Evolutionary conservation across 345 rosid species (phyloP).

Genomic region (Ceriops zippeliana): DNA sequence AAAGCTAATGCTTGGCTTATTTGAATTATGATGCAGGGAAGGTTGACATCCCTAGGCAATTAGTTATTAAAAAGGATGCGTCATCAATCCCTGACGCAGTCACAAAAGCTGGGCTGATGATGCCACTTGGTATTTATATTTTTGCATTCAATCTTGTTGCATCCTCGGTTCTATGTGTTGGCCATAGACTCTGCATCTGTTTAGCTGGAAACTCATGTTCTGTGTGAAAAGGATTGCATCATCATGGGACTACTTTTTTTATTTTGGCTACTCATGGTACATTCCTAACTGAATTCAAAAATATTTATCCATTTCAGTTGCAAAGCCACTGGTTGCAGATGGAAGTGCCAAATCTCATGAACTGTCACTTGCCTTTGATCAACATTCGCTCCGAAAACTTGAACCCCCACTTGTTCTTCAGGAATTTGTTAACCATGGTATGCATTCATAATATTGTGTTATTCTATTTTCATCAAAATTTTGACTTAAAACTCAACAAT

Average conservation of each 20-base stretch:
- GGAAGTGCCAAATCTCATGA: constrained; percentile 81
- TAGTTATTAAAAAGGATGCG: constrained; percentile 62
- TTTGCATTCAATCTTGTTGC: background rate
- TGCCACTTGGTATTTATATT: constrained; percentile 56
- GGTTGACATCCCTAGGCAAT: constrained; percentile 62
- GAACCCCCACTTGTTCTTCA: constrained; percentile 87
- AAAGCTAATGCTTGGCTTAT: background rate
- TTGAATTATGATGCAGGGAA: constrained; percentile 41
- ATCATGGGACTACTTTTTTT: background rate
- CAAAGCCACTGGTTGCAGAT: constrained; percentile 72
- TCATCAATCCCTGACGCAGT: constrained; percentile 61
- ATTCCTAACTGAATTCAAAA: background rate
- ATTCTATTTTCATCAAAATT: background rate
- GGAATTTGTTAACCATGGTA: constrained; percentile 90
- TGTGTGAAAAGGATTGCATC: background rate
- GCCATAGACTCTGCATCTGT: constrained; percentile 4
- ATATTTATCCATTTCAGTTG: constrained; percentile 44
- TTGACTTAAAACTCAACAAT: background rate
- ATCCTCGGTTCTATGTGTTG: background rate
- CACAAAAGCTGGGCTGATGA: constrained; percentile 50
- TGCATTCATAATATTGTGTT: constrained; percentile 4
- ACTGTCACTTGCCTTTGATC: constrained; percentile 68
- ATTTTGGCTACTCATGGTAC: background rate
- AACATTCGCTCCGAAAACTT: constrained; percentile 57
- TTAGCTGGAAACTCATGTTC: constrained; percentile 9